phyloP scores from a whole-genome alignment of 257 asterid genomes.

The Gentiana macrophylla region DNA sequence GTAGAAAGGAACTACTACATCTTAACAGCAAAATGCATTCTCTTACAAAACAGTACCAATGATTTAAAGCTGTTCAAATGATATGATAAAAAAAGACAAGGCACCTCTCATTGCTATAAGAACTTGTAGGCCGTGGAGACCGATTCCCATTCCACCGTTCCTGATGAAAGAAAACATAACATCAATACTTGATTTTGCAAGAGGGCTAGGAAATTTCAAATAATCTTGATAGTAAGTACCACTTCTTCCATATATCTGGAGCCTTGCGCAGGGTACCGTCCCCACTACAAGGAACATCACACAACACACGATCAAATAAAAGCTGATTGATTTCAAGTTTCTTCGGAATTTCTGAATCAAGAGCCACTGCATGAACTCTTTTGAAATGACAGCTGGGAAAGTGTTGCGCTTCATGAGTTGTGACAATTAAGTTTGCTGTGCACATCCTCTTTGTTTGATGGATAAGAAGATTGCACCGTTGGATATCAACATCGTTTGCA shows the following conservation, averaged over 20 bases:
- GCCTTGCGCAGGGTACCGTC: conserved; percentile 99
- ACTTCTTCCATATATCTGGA: conserved; percentile 98
- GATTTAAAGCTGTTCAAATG: conserved; percentile 4
- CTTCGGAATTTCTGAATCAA: conserved; percentile 29
- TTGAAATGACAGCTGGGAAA: conserved; percentile 80
- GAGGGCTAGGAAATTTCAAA: not conserved
- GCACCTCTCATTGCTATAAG: conserved; percentile 97
- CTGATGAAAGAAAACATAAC: conserved; percentile 22
- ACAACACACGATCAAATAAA: conserved; percentile 91
- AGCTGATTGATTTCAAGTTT: conserved; percentile 53
- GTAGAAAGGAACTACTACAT: too few relatives aligned
- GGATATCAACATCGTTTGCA: conserved; percentile 93
- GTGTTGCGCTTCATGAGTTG: conserved; percentile 99
- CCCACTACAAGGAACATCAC: conserved; percentile 99
- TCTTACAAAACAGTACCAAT: too few relatives aligned
- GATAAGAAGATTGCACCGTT: conserved; percentile 97
- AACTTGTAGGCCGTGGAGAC: conserved; percentile 90
- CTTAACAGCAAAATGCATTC: too few relatives aligned
- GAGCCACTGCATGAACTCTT: conserved; percentile 25
- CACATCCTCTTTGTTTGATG: conserved; percentile 99
- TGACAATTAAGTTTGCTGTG: conserved; percentile 94
- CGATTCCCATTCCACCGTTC: conserved; percentile 82
- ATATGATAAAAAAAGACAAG: not conserved
- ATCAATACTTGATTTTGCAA: not conserved
- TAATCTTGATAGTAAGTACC: conserved; percentile 33